phyloP scores from a whole-genome alignment of 2,329 filamentous ascomycete genomes.

The Albifimbria verrucaria region DNA sequence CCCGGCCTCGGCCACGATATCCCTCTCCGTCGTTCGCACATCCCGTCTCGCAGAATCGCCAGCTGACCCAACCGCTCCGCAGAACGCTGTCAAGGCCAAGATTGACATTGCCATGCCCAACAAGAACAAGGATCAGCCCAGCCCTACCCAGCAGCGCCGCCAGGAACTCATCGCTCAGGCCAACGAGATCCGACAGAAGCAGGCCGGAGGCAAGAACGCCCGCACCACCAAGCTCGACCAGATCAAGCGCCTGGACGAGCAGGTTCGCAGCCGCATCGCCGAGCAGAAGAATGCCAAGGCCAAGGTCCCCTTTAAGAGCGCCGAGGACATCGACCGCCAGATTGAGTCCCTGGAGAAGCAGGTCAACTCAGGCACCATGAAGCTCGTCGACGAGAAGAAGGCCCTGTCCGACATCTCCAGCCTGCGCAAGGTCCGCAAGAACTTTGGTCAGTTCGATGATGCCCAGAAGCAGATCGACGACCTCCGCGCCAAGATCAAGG shows the following conservation, averaged over 20 bases:
- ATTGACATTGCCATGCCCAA: conserved; percentile 76
- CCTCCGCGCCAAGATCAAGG: conserved; percentile 80
- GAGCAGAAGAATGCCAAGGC: conserved; percentile 84
- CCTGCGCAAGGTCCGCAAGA: conserved; percentile 86
- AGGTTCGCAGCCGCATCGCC: conserved; percentile 76
- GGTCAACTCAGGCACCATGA: conserved; percentile 87
- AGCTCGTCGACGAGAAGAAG: conserved; percentile 97
- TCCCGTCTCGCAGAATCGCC: too few species aligned
- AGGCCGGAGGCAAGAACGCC: conserved; percentile 81
- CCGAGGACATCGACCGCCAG: conserved; percentile 82
- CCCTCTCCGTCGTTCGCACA: too few species aligned
- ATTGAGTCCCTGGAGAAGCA: conserved; percentile 78
- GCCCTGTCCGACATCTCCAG: conserved; percentile 76
- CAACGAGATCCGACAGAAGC: conserved; percentile 80
- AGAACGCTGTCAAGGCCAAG: conserved; percentile 88
- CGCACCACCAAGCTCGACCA: conserved; percentile 78
- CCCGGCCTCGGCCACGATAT: too few species aligned
- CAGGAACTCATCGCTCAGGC: conserved; percentile 81
- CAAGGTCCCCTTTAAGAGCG: conserved; percentile 80
- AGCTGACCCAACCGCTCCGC: too few species aligned
- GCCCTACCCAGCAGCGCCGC: conserved; percentile 75
- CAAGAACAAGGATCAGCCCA: conserved; percentile 74
- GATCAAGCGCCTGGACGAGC: conserved; percentile 87
- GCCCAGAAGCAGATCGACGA: conserved; percentile 87
- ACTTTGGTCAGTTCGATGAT: conserved; percentile 80